Evolutionary conservation across 441 rosid species (phyloP), one percentile per base, ranked within the genome.

Genomic region (Adansonia madagascariensis): DNA sequence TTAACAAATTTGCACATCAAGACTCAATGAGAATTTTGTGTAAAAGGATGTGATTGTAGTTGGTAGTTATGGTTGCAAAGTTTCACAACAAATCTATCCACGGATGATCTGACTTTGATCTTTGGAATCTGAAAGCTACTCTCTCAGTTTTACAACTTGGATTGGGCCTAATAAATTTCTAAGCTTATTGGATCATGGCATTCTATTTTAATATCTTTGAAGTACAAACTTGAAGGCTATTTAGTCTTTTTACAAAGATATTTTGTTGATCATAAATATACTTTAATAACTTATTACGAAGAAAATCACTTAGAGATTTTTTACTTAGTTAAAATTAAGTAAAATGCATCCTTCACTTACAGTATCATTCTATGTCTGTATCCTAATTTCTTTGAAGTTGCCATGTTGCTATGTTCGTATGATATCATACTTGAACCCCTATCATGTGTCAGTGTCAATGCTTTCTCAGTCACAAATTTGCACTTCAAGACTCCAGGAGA

Each of bases 401-500:
- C 22, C 20, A 8, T 17, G 14, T 17, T 24, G 0, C 14, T 12
- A 43, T 65, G 20, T 3, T 15, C 52, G 17, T 65, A 8, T 14
- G 27, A 24, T 0, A 24, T 17, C 27, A 24, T 24, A 24, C 27
- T 27, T 17, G 52, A 43, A 4, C 27, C 27, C 27, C 8, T 65
- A 65, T 41, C 50, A 24, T 17, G 1, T n/a, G 49, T 41, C 49
- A 8, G 46, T 65, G 17, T 17, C 24, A 17, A 17, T n/a, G 20
- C 70, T 41, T 41, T 50, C 50, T 8, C 0, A 27, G 70, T 1
- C 41, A 8, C 49, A 35, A 39, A n/a, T 9, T 15, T 43, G 50
- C 70, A 65, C 52, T 41, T 43, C 24, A 65, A 47, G 70, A 18
- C 31, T 65, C 27, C 14, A 8, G 70, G 52, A 65, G 70, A 39